Evolutionary conservation across 2,329 filamentous ascomycete genomes (phyloP), one percentile per base, ranked within the genome.

Genomic region (Penicillium vulpinum): DNA sequence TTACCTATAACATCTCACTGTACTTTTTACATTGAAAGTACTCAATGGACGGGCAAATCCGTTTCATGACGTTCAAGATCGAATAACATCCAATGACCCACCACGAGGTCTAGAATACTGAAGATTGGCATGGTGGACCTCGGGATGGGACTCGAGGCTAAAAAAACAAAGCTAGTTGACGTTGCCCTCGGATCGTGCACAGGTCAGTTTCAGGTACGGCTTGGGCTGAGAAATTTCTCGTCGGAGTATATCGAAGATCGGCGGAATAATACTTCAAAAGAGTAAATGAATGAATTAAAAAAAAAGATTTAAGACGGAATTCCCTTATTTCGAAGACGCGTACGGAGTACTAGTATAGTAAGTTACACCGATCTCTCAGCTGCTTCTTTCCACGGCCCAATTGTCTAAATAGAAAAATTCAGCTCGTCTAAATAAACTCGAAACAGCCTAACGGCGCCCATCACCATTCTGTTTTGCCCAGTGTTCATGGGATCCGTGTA

Each of bases 391-490:
- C 64, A 62, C 57, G 61, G 52, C 60, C 60, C 44, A 59, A 60
- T 57, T 58, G 54, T 58, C 50, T 35, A 47, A 33, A 24, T 16
- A 40, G 15, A 28, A n/a, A 29, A 31, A 22, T 38, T 58, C 45
- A 48, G 55, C 56, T 62, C 56, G n/a, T 59, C 62, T 62, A 67
- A 72, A 73, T 74, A 69, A 73, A 74, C 70, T 70, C 69, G 73
- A 75, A 75, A 75, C 73, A 72, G 59, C 62, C 73, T 73, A 75
- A 75, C 70, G 67, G 70, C 61, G 61, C 59, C 63, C 60, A 63
- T 62, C 62, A 56, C 21, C 21, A 51, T 31, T 57, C 54, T 48
- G 47, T 24, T 46, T 36, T 22, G 36, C 31, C 24, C 18, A 33
- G 22, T 31, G 54, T 66, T 64, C 57, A 36, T 60, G 58, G 48